Conservation (phyloP, 345 rosid species). For the Geranium rotundifolium region DNA sequence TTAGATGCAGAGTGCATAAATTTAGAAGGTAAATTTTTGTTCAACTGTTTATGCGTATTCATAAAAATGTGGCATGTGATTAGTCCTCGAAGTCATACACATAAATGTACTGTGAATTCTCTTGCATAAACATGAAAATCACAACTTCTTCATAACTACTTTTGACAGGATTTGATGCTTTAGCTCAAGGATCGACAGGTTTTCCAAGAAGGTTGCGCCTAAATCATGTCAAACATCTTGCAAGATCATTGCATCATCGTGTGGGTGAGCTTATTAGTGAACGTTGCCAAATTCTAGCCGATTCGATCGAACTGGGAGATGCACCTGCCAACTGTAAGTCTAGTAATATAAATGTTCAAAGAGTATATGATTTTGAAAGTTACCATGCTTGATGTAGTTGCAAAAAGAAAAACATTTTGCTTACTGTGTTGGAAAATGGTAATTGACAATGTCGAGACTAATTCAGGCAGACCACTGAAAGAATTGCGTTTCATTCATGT, state of each 20-base stretch:
- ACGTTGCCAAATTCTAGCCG: conserved; percentile 16
- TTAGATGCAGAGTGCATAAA: conserved; percentile 13
- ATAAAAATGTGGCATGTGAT: not conserved
- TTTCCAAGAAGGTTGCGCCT: conserved; percentile 47
- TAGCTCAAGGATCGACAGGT: conserved; percentile 33
- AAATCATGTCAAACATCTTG: conserved; percentile 64
- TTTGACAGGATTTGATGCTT: conserved; percentile 49
- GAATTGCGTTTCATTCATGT: conserved; percentile 60
- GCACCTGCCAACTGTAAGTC: conserved; percentile 42
- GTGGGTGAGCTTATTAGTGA: conserved; percentile 13
- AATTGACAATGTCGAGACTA: not conserved
- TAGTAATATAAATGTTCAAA: not conserved
- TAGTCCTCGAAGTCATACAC: not conserved
- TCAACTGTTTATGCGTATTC: not conserved
- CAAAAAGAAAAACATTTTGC: not conserved
- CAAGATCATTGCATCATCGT: conserved; percentile 44
- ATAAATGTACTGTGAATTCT: not conserved
- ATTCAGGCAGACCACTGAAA: conserved; percentile 42
- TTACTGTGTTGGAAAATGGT: not conserved
- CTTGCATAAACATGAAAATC: not conserved
- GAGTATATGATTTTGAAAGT: not conserved
- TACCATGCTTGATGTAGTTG: not conserved
- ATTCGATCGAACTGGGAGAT: conserved; percentile 18
- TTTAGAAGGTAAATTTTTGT: conserved; percentile 31
- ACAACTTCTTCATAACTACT: not conserved